Conservation (phyloP, 2,329 filamentous ascomycete genomes). For the Neonectria faginata region DNA sequence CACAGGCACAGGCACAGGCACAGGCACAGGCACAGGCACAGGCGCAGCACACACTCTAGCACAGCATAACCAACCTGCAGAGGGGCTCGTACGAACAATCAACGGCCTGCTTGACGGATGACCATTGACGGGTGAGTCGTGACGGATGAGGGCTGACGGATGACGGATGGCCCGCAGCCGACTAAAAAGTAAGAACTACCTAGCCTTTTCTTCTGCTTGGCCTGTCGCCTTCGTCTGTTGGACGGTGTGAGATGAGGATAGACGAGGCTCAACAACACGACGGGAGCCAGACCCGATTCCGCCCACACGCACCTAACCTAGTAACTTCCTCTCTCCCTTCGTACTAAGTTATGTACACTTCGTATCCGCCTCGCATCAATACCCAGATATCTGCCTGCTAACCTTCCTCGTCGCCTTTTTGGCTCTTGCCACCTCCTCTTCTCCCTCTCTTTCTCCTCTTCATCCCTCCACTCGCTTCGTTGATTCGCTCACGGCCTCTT, state of each 20-base stretch:
- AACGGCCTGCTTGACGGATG: conserved; percentile 16
- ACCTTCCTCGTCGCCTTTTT: not conserved
- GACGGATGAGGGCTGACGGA: conserved; percentile 5
- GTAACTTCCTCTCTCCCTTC: not conserved
- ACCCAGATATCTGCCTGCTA: not conserved
- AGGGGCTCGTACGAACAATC: conserved; percentile 12
- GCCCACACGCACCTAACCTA: conserved; percentile 26
- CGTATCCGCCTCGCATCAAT: not conserved
- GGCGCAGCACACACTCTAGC: conserved; percentile 9
- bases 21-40: conserved; percentile 8
- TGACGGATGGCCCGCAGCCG: conserved; percentile 8
- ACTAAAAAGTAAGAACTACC: conserved; percentile 14
- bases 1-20: conserved; percentile 15
- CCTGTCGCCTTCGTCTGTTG: conserved; percentile 14
- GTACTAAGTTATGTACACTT: not conserved
- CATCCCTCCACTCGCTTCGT: not conserved
- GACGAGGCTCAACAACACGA: conserved; percentile 33
- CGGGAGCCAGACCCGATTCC: conserved; percentile 25
- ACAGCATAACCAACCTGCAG: not conserved
- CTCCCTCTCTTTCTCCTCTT: not conserved
- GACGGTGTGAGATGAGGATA: conserved; percentile 19
- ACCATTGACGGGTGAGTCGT: conserved; percentile 5
- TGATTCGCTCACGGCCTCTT: too few species aligned
- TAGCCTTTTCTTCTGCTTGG: conserved; percentile 22
- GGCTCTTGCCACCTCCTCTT: conserved; percentile 5